Evolutionary conservation across 106 monocot genomes (phyloP), one percentile per base, ranked within the genome.

Genomic region (Allium fistulosum): DNA sequence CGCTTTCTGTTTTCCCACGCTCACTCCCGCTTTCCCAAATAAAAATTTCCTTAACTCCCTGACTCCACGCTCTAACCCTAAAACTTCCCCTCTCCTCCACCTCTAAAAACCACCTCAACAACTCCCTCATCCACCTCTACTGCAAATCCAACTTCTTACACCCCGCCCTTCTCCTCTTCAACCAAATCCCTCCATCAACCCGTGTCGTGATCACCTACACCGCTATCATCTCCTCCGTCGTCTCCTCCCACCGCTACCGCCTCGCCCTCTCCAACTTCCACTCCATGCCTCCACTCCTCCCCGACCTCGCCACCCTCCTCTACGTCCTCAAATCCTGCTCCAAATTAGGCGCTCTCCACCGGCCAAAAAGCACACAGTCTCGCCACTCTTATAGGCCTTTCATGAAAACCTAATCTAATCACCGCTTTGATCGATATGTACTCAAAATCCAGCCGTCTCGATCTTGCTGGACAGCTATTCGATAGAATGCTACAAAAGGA

Each of bases 401-500:
- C 66, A 28, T 66, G 50, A 9, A 66, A 51, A 52, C 59, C 66
- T 59, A 74, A 67, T 37, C 59, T 74, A 8, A n/a, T 50, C 27
- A 74, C 74, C 9, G 66, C 67, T 6, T 10, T 74, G 27, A 49
- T 74, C 8, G 50, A 60, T 17, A 67, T 67, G 66, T 66, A 74
- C 51, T 58, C 74, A 0, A 74, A 74, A 22, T 74, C 59, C 51
- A 65, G 74, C 4, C 57, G 58, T 18, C 48, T 74, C 48, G 59
- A 74, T 15, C 22, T 67, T 6, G 66, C 74, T 7, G 66, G 60
- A 22, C 0, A 13, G 52, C 52, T 1, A 13, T 53, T 53, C 52
- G 52, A 61, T 16, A 79, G 74, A 53, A 93, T 93, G 75, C 10
- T 4, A 15, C 18, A 70, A 52, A 67, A 49, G 15, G 74, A 74